Conservation (phyloP, 257 asterid genomes). For the Nicotiana sylvestris region DNA sequence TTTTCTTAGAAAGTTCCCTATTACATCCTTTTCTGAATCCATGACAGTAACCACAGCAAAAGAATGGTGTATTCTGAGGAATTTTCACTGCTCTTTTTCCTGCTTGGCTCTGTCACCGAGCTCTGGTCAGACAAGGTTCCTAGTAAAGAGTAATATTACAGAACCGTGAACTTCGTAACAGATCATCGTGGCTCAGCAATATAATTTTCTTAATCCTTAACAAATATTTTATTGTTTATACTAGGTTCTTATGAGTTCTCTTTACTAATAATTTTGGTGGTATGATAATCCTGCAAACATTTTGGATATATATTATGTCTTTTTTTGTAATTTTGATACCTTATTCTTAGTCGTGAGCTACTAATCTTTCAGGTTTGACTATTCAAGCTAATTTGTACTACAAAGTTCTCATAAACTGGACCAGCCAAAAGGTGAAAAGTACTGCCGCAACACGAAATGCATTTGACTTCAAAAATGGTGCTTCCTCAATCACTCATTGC, state of each 20-base stretch:
- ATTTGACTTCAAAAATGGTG: conserved; percentile 84
- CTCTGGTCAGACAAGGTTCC: neutral
- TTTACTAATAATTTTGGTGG: neutral
- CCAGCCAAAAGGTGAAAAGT: conserved; percentile 96
- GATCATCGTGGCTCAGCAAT: neutral
- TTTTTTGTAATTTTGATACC: neutral
- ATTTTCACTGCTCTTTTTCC: neutral
- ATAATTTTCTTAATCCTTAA: neutral
- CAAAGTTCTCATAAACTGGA: conserved; percentile 81
- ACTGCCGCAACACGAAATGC: conserved; percentile 73
- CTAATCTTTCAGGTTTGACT: conserved; percentile 67
- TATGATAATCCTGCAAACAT: neutral
- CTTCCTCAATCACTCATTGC: conserved; percentile 14
- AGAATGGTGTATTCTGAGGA: neutral
- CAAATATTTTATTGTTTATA: neutral
- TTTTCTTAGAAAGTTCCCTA: too few relatives aligned
- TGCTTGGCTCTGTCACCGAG: neutral
- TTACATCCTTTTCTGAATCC: neutral
- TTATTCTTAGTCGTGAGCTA: neutral
- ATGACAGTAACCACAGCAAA: neutral
- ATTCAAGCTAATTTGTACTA: conserved; percentile 82
- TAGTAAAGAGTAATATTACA: neutral
- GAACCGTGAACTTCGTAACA: neutral
- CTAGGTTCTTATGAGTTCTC: neutral
- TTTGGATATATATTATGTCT: neutral